These are phyloP conservation scores for Claviceps humidiphila DNA, from an alignment of 2,329 filamentous ascomycete species.

Conservation along the genomic window DNA sequence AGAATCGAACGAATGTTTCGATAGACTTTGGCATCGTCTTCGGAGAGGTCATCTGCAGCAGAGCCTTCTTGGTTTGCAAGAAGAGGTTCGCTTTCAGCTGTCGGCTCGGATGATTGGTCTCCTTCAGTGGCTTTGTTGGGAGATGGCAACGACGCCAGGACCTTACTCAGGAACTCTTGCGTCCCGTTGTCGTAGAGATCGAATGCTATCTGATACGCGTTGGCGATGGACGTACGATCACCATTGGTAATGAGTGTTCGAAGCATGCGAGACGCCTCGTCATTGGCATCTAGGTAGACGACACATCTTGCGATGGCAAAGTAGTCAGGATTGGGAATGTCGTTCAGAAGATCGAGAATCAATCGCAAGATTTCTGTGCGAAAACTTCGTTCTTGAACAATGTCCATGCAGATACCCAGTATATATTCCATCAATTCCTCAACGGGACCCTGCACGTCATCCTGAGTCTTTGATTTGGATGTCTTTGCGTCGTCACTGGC, in stretches of 20 bases:
- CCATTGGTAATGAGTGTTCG: slow-evolving; percentile 67
- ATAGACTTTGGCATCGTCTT: slow-evolving; percentile 43
- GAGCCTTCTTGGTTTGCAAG: slow-evolving; percentile 37
- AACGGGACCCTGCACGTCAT: slow-evolving; percentile 44
- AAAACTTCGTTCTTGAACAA: slow-evolving; percentile 84
- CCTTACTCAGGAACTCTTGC: slow-evolving; percentile 87
- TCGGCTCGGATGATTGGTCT: slow-evolving; percentile 30
- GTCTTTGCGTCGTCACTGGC: slow-evolving; percentile 78
- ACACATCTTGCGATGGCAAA: slow-evolving; percentile 98
- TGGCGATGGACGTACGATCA: slow-evolving; percentile 64
- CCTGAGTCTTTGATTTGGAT: slow-evolving; percentile 40
- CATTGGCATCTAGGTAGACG: slow-evolving; percentile 85
- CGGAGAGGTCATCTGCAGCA: slow-evolving; percentile 39
- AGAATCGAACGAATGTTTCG: slow-evolving; percentile 56
- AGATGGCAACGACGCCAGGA: slow-evolving; percentile 65
- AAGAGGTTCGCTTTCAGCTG: slow-evolving; percentile 34
- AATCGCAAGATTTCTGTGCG: slow-evolving; percentile 74
- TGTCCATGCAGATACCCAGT: slow-evolving; percentile 90
- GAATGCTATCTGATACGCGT: slow-evolving; percentile 95
- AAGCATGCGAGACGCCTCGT: slow-evolving; percentile 79
- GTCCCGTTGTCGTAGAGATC: slow-evolving; percentile 98
- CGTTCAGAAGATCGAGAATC: slow-evolving; percentile 88
- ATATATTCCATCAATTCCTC: slow-evolving; percentile 97
- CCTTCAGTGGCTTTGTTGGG: slow-evolving; percentile 29
- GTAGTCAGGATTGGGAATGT: slow-evolving; percentile 86